Evolutionary conservation across 2,329 filamentous ascomycete genomes (phyloP), one percentile per base, ranked within the genome.

Genomic region (Apiospora saccharicola): DNA sequence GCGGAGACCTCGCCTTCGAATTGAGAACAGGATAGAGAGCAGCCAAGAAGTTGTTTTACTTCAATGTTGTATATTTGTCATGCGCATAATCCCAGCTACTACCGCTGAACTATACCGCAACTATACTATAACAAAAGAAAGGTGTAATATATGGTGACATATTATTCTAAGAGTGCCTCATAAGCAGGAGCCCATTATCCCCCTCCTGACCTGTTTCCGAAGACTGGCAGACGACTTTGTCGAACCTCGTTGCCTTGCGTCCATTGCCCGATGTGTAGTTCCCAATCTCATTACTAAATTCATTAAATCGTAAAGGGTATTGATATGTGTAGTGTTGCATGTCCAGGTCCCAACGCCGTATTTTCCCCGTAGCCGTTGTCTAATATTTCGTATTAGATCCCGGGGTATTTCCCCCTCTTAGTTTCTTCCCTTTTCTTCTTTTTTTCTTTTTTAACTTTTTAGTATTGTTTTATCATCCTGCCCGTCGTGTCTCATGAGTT

Each of bases 261-360:
- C 34, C 22, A 14, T 34, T 41, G 5, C 34, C 57, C 34, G 22
- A n/a, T 61, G 26, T 10, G 6, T 12, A 30, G 14, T 12, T 41
- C 34, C 34, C 34, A 41, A 41, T 14, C 41, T 37, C 57, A 24
- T 64, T 41, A 64, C 19, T 7, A n/a, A 64, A 64, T 34, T 64
- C 57, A 64, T 61, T 22, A 64, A 61, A 64, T 41, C 30, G 34
- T 64, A 22, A 64, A 64, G 57, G 57, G 57, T 64, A 41, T 64
- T 64, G 57, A 64, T 61, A 19, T n/a, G 16, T 41, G 57, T 49
- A 24, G 49, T 10, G 13, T 41, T 41, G 57, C 57, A 64, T 64
- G 30, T 41, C 57, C 57, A 64, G 13, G 19, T n/a, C 57, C 34
- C 34, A 64, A 64, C 57, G 57, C 57, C 57, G 13, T 64, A n/a